Evolutionary conservation across 2,329 filamentous ascomycete genomes (phyloP), one percentile per base, ranked within the genome.

Genomic region (Shiraia sp.): DNA sequence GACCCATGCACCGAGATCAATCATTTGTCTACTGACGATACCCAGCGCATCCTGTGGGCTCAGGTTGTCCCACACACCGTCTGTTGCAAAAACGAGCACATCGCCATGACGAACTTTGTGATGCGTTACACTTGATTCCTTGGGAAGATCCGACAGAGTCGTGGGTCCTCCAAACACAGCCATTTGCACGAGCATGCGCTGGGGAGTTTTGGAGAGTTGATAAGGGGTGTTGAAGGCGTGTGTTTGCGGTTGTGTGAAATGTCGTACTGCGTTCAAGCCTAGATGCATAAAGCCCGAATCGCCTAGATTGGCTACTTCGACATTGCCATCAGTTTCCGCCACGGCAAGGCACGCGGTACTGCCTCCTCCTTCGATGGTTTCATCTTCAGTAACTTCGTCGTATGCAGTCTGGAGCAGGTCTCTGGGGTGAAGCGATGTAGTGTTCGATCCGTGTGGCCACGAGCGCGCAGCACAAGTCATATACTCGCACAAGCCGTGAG

Each of bases 141-240:
- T 80, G 10, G 93, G 93, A 42, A 86, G 78, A 71, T 99, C 93
- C 65, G 86, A 85, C 17, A 96, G 80, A 49, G 87, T 87, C 40
- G 69, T 66, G 4, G 68, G 65, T 2, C 81, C 77, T 31, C 92
- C 92, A 67, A 96, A 97, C 19, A 89, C 82, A 10, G 85, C 82
- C 58, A 90, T 86, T 59, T 93, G 88, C 15, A 83, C 81, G 42
- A 90, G 80, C 71, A 96, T 85, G 56, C 81, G 82, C 3, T 86
- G 81, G 1, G 93, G 92, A 6, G 96, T 85, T 38, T 96, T 84
- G 39, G 90, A 92, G 28, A 99, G 80, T 69, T 99, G 93, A 65
- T 88, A 99, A 0, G 93, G 93, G 0, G 93, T 97, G 71, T 99
- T 99, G 79, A 99, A 99, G 30, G 86, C 90, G 69, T 99, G 93